These are phyloP conservation scores for Linum tenue DNA, from an alignment of 345 rosid species.

Conservation along the genomic window DNA sequence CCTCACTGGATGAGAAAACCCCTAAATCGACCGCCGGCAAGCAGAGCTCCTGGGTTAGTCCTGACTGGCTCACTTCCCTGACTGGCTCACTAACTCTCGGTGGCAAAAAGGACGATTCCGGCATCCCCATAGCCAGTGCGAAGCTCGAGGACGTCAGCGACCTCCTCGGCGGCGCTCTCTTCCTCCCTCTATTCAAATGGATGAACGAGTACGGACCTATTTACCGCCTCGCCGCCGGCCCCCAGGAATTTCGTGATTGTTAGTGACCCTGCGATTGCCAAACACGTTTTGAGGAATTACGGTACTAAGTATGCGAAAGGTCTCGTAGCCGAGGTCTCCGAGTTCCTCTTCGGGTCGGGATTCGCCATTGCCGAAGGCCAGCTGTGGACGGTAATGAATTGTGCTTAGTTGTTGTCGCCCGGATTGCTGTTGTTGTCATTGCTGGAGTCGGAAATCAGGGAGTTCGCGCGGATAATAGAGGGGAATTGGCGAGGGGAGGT, in stretches of 20 bases:
- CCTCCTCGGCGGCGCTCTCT: conserved; percentile 90
- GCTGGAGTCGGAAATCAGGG: no score
- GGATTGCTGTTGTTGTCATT: no score
- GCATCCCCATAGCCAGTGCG: conserved; percentile 76
- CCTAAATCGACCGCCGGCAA: conserved; percentile 29
- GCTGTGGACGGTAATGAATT: conserved; percentile 67
- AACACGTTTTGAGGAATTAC: conserved; percentile 73
- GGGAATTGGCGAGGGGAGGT: no score
- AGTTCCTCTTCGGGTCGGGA: conserved; percentile 83
- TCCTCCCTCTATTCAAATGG: conserved; percentile 88
- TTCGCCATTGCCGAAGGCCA: conserved; percentile 88
- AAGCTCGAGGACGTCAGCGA: conserved; percentile 85
- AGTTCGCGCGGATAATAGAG: no score
- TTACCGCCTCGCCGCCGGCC: conserved; percentile 89
- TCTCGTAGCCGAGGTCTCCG: conserved; percentile 83
- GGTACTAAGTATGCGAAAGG: conserved; percentile 77
- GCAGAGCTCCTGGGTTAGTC: conserved; percentile 72
- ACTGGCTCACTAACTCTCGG: conserved; percentile 41
- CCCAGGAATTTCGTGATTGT: conserved; percentile 79
- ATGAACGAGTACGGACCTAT: conserved; percentile 85
- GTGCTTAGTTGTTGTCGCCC: no score
- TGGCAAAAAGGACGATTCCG: conserved; percentile 53
- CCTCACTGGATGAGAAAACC: conserved; percentile 31
- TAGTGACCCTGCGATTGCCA: conserved; percentile 85
- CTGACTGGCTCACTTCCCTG: conserved; percentile 87